These are phyloP conservation scores for Dalbergia cultrata DNA, from an alignment of 306 rosid species.

Conservation along the genomic window DNA sequence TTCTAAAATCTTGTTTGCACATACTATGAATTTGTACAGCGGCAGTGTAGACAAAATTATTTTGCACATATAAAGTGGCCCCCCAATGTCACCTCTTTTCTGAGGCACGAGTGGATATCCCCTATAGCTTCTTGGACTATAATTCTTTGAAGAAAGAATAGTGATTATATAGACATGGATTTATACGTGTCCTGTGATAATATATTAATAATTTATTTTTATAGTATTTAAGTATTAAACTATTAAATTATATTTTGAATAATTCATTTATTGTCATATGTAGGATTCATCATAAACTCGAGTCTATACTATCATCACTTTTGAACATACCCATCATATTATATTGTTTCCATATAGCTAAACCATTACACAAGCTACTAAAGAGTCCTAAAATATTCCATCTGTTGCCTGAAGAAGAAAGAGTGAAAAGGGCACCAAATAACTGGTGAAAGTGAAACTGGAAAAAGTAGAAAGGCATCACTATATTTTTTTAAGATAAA, in stretches of 20 bases:
- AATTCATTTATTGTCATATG: too few species aligned
- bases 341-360: constrained; percentile 57
- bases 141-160: not conserved
- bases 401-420: constrained; percentile 42
- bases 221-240: too few species aligned
- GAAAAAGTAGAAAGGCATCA: constrained; percentile 41
- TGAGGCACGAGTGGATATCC: constrained; percentile 46
- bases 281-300: too few species aligned
- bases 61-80: constrained; percentile 45
- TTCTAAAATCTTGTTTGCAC: constrained; percentile 37
- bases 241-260: too few species aligned
- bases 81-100: constrained; percentile 54
- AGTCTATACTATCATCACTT: too few species aligned
- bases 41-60: constrained; percentile 29
- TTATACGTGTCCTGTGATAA: too few species aligned
- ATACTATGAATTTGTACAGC: constrained; percentile 42
- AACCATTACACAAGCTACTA: constrained; percentile 51
- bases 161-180: too few species aligned
- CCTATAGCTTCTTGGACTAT: constrained; percentile 48
- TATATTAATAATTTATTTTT: too few species aligned
- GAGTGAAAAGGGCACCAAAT: constrained; percentile 42
- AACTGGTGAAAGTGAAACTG: constrained; percentile 39
- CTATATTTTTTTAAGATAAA: constrained; percentile 31
- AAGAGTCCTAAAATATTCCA: constrained; percentile 45
- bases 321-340: constrained; percentile 51